Evolutionary conservation across 2,329 filamentous ascomycete genomes (phyloP), one percentile per base, ranked within the genome.

Genomic region (Fusarium austroafricanum): DNA sequence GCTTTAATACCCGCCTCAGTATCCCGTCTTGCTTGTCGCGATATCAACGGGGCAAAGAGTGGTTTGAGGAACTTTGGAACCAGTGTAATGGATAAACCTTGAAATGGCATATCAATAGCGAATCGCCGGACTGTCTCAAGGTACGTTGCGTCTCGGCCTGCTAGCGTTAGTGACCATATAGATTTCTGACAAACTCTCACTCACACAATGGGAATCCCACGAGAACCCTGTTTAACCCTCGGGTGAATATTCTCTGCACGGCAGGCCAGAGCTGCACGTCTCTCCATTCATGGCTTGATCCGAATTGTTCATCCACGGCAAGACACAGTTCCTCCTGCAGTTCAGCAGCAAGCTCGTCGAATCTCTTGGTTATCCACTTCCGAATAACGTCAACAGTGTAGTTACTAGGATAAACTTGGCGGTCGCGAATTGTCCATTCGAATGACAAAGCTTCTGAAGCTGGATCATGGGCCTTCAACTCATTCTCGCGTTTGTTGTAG

Each of bases 51-150:
- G 15, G 20, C 50, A 6, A 53, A 5, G 5, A 45, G 7, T 11
- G 50, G 50, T 5, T 33, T 33, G 9, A 53, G 17, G 5, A 45
- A 1, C 7, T 26, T 45, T 3, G 50, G 50, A 44, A 53, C 9
- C 2, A 53, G 2, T 2, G 38, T 31, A 23, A 53, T 45, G 3
- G 33, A 45, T 8, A 53, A 18, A 20, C 50, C 50, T 15, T 53
- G 50, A 17, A 53, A 45, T 2, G 50, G 50, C 50, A 53, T 53
- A 9, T 35, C 38, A 12, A 53, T 53, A 9, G 50, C 50, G n/a
- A 45, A 53, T 17, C 50, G 38, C 4, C 49, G 38, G 26, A 44
- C n/a, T 6, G 49, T 44, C 20, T 52, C 49, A 4, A 52, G 38
- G 28, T 23, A 52, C 15, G 28, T 2, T 26, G 21, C 49, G 2